Conservation (phyloP, 306 rosid genomes). For the Malus fusca region DNA sequence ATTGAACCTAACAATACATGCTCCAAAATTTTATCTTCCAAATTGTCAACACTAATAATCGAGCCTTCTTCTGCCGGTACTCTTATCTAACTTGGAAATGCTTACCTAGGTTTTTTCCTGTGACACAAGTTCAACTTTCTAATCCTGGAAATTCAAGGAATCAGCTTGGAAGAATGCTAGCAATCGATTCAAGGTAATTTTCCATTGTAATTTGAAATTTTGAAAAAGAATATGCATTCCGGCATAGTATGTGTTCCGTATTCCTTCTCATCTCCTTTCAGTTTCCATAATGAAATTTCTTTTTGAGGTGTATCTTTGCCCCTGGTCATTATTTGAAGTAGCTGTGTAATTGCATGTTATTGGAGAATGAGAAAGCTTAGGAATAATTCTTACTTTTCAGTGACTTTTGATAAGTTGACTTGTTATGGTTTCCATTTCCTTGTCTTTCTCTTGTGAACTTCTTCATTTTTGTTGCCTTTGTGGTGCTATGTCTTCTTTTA, state of each 20-base stretch:
- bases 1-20: not conserved
- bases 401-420: not conserved
- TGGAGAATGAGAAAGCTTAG: not conserved
- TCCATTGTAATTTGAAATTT: constrained; percentile 7
- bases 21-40: not conserved
- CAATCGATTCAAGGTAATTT: constrained; percentile 69
- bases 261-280: not conserved
- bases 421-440: not conserved
- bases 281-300: not conserved
- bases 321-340: not conserved
- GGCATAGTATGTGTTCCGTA: not conserved
- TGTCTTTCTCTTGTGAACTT: not conserved
- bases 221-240: constrained; percentile 5
- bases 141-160: constrained; percentile 67
- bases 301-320: not conserved
- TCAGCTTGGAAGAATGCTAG: constrained; percentile 80
- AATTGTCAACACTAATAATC: not conserved
- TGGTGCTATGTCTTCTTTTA: not conserved
- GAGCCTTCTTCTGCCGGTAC: not conserved
- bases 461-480: not conserved
- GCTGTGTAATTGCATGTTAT: not conserved
- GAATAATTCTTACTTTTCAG: not conserved
- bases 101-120: constrained; percentile 61
- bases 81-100: not conserved
- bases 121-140: constrained; percentile 69